These are phyloP conservation scores for Malassezia pachydermatis DNA, from an alignment of 1,284 basidiomycete species.

Conservation along the genomic window DNA sequence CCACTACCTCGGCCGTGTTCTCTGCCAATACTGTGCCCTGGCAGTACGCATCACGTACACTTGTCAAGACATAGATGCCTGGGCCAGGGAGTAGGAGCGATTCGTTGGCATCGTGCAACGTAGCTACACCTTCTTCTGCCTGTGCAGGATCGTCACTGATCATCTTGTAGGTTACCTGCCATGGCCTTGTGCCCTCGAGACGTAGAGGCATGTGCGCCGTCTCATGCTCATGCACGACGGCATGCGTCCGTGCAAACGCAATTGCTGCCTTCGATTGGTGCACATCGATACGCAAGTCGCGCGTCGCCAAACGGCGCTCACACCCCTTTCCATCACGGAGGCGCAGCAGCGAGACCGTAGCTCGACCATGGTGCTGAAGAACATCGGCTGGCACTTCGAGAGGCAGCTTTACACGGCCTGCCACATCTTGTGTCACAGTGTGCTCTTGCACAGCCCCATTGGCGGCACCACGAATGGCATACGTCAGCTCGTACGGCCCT, in stretches of 20 bases:
- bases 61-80: constrained; percentile 66
- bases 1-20: constrained; percentile 63
- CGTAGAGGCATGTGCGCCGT: constrained; percentile 51
- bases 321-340: constrained; percentile 83
- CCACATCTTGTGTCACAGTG: constrained; percentile 34
- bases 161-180: constrained; percentile 63
- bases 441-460: constrained; percentile 20
- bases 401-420: constrained; percentile 37
- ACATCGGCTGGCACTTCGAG: constrained; percentile 50
- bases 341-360: constrained; percentile 70
- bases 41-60: constrained; percentile 71
- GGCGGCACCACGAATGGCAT: constrained; percentile 27
- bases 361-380: constrained; percentile 62
- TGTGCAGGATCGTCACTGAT: constrained; percentile 9
- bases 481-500: constrained; percentile 43
- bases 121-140: constrained; percentile 51
- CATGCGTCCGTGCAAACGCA: constrained; percentile 59
- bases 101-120: constrained; percentile 60
- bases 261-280: constrained; percentile 74
- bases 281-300: constrained; percentile 79
- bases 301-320: constrained; percentile 63
- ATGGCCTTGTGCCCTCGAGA: constrained; percentile 39
- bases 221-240: constrained; percentile 66
- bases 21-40: constrained; percentile 60
- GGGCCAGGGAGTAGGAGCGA: constrained; percentile 60